Conservation (phyloP, 2,329 filamentous ascomycete species). For the Fusarium sacchari region DNA sequence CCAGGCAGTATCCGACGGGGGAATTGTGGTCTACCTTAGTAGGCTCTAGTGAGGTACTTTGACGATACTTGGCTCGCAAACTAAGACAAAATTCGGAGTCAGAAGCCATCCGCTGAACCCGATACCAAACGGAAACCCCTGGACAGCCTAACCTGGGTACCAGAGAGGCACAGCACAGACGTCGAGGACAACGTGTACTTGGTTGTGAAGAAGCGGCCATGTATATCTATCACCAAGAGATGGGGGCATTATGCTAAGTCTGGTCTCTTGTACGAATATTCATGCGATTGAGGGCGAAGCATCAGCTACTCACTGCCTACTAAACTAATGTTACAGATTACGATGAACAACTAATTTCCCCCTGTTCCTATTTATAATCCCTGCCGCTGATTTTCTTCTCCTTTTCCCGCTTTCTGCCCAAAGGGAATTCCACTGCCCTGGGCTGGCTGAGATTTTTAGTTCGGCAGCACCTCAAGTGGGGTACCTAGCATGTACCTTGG, state of each 20-base stretch:
- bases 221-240: constrained; percentile 3
- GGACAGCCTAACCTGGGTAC: constrained; percentile 8
- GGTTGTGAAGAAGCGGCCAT: neutral
- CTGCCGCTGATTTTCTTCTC: constrained; percentile 25
- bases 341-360: constrained; percentile 30
- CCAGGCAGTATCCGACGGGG: constrained; percentile 1
- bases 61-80: constrained; percentile 18
- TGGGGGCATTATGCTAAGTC: neutral
- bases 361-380: constrained; percentile 21
- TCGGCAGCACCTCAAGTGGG: constrained; percentile 6
- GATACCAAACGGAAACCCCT: constrained; percentile 21
- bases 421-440: constrained; percentile 22
- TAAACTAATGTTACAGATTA: constrained; percentile 21
- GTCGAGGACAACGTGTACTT: constrained; percentile 2
- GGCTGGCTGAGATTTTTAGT: constrained; percentile 24
- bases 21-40: constrained; percentile 8
- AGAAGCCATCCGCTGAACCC: constrained; percentile 22
- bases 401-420: constrained; percentile 16
- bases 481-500: constrained; percentile 30
- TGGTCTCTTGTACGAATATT: neutral
- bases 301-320: neutral
- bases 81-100: constrained; percentile 9
- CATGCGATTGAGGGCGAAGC: constrained; percentile 1
- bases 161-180: constrained; percentile 27
- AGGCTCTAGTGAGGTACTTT: constrained; percentile 19